Conservation (phyloP, 495 filamentous ascomycete species). For the Neurospora sp. region DNA sequence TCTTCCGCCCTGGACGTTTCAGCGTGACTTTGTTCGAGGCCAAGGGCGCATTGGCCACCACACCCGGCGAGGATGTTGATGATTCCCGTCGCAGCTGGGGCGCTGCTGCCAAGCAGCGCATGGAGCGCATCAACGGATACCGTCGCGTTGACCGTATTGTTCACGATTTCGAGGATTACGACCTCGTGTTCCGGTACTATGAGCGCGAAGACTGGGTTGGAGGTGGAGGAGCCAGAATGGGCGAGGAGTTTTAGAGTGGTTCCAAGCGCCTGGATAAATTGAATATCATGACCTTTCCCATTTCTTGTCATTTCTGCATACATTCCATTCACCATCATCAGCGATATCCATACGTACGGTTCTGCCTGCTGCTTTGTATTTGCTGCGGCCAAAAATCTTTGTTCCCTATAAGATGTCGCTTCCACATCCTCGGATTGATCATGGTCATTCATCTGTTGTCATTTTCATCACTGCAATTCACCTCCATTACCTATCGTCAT, state of each 20-base stretch:
- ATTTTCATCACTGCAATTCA: not conserved
- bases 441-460: not conserved
- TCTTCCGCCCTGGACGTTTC: constrained; percentile 95
- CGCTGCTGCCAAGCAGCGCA: constrained; percentile 45
- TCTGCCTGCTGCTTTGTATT: not conserved
- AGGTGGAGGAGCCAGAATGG: constrained; percentile 58
- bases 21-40: constrained; percentile 96
- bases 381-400: not conserved
- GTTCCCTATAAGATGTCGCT: not conserved
- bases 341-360: not conserved
- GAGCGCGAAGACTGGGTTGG: constrained; percentile 88
- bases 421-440: not conserved
- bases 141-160: constrained; percentile 88
- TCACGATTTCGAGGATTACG: constrained; percentile 95
- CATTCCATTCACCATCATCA: not conserved
- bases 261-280: not conserved
- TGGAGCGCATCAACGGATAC: constrained; percentile 84
- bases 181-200: constrained; percentile 94
- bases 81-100: constrained; percentile 30
- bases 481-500: not conserved
- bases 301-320: not conserved
- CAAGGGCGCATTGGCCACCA: constrained; percentile 42
- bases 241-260: constrained; percentile 20
- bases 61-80: constrained; percentile 31
- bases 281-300: not conserved